phyloP scores from a whole-genome alignment of 176 grass and related monocot genomes.

The Cocos nucifera region DNA sequence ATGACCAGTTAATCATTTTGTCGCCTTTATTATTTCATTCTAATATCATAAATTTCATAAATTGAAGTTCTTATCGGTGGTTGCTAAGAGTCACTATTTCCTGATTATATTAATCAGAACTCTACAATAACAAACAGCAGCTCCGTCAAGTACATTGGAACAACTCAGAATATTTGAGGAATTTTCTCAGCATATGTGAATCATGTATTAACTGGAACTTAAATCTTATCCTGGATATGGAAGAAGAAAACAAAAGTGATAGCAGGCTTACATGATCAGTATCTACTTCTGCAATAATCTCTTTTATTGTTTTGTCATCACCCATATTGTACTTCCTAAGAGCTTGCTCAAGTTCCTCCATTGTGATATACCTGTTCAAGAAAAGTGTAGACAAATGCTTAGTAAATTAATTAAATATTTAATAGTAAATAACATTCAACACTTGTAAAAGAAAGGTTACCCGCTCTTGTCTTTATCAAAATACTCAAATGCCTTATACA shows the following conservation, averaged over 20 bases:
- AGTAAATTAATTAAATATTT: conserved; percentile 14
- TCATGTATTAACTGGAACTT: too few species aligned
- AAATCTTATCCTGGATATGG: too few species aligned
- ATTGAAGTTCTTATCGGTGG: too few species aligned
- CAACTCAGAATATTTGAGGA: too few species aligned
- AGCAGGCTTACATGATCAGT: conserved; percentile 54
- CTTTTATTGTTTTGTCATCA: conserved; percentile 96
- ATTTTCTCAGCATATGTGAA: too few species aligned
- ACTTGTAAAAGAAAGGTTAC: conserved; percentile 29
- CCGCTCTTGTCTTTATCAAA: conserved; percentile 97
- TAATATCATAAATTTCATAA: too few species aligned
- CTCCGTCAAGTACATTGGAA: too few species aligned
- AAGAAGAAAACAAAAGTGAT: conserved; percentile 7
- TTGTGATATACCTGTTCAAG: conserved; percentile 74
- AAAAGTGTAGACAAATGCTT: conserved; percentile 12
- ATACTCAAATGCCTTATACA: conserved; percentile 96
- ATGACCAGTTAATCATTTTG: too few species aligned
- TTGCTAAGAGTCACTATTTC: too few species aligned
- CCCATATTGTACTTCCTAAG: conserved; percentile 95
- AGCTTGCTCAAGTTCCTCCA: conserved; percentile 97
- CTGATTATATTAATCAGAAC: too few species aligned
- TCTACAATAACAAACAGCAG: too few species aligned
- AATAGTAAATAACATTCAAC: neutral
- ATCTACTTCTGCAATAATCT: conserved; percentile 97
- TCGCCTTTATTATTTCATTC: too few species aligned